phyloP scores from a whole-genome alignment of 768 basidiomycete species.

The Lactarius deliciosus region DNA sequence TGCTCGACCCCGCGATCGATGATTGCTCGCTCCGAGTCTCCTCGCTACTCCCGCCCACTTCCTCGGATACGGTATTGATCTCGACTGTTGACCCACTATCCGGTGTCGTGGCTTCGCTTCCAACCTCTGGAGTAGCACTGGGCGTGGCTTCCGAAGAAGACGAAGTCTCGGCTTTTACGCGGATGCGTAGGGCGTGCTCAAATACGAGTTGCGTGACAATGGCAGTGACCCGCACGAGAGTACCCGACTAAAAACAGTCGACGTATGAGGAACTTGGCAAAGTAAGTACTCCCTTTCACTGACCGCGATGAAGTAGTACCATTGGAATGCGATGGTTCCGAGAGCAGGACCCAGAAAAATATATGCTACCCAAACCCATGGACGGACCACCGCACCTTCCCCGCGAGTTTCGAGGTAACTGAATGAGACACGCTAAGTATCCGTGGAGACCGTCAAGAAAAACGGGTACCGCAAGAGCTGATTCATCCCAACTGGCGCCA shows the following conservation, averaged over 20 bases:
- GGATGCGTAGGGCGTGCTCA: conserved; percentile 54
- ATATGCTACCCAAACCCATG: conserved; percentile 67
- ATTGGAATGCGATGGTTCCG: conserved; percentile 48
- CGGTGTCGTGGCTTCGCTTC: conserved; percentile 28
- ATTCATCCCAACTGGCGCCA: conserved; percentile 37
- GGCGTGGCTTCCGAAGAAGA: conserved; percentile 30
- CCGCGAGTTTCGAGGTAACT: conserved; percentile 61
- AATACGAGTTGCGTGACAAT: conserved; percentile 56
- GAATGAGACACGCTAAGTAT: neutral
- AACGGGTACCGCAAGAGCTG: conserved; percentile 34
- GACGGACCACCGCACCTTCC: conserved; percentile 48
- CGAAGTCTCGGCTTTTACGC: conserved; percentile 46
- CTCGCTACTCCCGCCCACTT: conserved; percentile 19
- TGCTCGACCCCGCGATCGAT: conserved; percentile 17
- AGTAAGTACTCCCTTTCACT: conserved; percentile 8
- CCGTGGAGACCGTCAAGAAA: neutral
- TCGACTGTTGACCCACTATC: conserved; percentile 32
- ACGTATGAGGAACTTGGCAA: neutral
- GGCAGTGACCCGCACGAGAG: conserved; percentile 42
- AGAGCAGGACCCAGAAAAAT: conserved; percentile 50
- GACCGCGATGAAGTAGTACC: conserved; percentile 47
- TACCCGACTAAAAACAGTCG: conserved; percentile 34
- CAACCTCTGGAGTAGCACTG: conserved; percentile 27
- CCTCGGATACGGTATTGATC: neutral
- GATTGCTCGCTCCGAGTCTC: conserved; percentile 27